Evolutionary conservation across 2,329 filamentous ascomycete species (phyloP).

Genomic region (Aquanectria penicillioides): DNA sequence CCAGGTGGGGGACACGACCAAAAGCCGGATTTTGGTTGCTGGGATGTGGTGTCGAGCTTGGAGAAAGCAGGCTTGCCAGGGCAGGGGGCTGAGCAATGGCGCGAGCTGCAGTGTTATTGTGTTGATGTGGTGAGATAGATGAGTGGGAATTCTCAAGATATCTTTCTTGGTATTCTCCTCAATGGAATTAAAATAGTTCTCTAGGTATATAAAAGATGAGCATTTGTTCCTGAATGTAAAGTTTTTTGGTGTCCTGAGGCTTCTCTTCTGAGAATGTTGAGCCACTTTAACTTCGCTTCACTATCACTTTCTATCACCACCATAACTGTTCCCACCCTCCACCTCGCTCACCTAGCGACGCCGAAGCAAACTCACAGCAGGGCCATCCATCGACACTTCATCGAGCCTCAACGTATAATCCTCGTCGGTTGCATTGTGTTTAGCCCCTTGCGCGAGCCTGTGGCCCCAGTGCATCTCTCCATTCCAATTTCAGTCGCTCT

Average conservation of each 20-base stretch:
- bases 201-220: too few species aligned
- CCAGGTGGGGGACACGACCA: conserved; percentile 38
- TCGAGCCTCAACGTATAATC: conserved; percentile 34
- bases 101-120: conserved; percentile 6
- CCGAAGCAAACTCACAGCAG: conserved; percentile 10
- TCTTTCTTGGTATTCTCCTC: too few species aligned
- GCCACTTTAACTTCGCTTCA: neutral
- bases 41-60: conserved; percentile 19
- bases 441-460: neutral
- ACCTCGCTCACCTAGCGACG: neutral
- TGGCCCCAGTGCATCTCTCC: neutral
- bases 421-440: conserved; percentile 18
- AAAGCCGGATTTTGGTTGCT: conserved; percentile 35
- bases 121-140: conserved; percentile 18
- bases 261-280: too few species aligned
- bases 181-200: too few species aligned
- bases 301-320: conserved; percentile 24
- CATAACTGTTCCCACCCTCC: conserved; percentile 7
- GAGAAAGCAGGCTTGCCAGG: conserved; percentile 3
- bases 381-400: conserved; percentile 31
- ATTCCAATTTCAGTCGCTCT: conserved; percentile 8
- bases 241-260: neutral
- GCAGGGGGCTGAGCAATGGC: conserved; percentile 12
- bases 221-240: too few species aligned
- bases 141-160: too few species aligned